Conservation (phyloP, 2,329 filamentous ascomycete genomes). For the Aspergillus transmontanensis region DNA sequence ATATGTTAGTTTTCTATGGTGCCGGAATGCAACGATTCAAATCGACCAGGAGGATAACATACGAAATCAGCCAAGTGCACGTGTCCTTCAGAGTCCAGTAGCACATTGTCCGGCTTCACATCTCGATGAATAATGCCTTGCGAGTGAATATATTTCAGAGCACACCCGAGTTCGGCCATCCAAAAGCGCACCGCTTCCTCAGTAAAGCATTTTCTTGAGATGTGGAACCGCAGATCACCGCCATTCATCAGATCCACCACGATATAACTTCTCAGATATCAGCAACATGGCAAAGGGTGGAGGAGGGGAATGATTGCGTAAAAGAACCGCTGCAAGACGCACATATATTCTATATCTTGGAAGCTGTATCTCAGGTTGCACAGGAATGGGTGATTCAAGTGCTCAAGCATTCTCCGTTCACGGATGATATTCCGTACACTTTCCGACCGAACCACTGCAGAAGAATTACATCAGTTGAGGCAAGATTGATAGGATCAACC, state of each 20-base stretch:
- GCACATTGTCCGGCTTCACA: constrained; percentile 88
- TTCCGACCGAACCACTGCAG: constrained; percentile 88
- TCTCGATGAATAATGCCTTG: constrained; percentile 90
- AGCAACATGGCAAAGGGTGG: constrained; percentile 19
- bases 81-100: constrained; percentile 86
- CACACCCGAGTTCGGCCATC: constrained; percentile 93
- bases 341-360: constrained; percentile 99
- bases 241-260: constrained; percentile 98
- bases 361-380: constrained; percentile 99
- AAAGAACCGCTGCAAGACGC: constrained; percentile 38
- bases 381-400: constrained; percentile 95
- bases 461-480: constrained; percentile 29
- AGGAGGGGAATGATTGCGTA: not conserved
- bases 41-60: constrained; percentile 40
- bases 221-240: constrained; percentile 94
- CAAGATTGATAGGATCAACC: constrained; percentile 4
- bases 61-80: constrained; percentile 98
- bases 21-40: not conserved
- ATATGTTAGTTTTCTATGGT: constrained; percentile 13
- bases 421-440: constrained; percentile 98
- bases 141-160: constrained; percentile 79
- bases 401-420: constrained; percentile 95
- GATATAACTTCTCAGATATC: constrained; percentile 65
- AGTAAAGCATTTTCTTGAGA: constrained; percentile 95
- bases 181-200: constrained; percentile 96